A percentile compares a stretch with the other conserved stretches of the same genome.
Conservation (phyloP, 441 rosid genomes). For the Corymbia citriodora region DNA sequence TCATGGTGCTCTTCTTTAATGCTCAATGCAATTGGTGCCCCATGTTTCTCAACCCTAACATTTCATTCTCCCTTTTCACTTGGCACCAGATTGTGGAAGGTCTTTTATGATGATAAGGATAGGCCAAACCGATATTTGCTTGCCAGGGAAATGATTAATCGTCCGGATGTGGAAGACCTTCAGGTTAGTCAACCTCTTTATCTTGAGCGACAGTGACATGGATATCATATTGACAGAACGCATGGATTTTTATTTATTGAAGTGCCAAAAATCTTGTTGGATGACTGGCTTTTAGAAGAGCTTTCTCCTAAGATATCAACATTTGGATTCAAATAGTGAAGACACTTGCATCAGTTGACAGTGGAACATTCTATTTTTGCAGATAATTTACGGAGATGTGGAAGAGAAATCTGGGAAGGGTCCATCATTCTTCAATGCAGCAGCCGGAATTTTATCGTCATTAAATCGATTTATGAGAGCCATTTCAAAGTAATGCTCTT, state of each 20-base stretch:
- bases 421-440: conserved; percentile 65
- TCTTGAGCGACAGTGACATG: neutral
- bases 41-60: neutral
- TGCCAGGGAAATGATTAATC: conserved; percentile 69
- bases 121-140: conserved; percentile 77
- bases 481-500: conserved; percentile 42
- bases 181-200: conserved; percentile 43
- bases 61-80: neutral
- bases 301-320: neutral
- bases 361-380: conserved; percentile 1
- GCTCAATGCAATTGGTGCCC: neutral
- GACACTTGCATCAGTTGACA: neutral
- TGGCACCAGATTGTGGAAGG: conserved; percentile 75
- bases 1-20: neutral
- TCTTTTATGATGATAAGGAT: conserved; percentile 79
- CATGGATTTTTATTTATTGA: neutral
- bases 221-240: neutral
- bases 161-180: conserved; percentile 87
- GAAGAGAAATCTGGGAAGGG: conserved; percentile 55
- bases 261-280: neutral
- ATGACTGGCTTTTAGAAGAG: neutral
- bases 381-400: conserved; percentile 41
- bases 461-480: conserved; percentile 79
- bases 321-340: neutral
- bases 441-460: conserved; percentile 76